Base-by-base conservation (phyloP, 129 eudicot species). In the Silybum marianum region DNA sequence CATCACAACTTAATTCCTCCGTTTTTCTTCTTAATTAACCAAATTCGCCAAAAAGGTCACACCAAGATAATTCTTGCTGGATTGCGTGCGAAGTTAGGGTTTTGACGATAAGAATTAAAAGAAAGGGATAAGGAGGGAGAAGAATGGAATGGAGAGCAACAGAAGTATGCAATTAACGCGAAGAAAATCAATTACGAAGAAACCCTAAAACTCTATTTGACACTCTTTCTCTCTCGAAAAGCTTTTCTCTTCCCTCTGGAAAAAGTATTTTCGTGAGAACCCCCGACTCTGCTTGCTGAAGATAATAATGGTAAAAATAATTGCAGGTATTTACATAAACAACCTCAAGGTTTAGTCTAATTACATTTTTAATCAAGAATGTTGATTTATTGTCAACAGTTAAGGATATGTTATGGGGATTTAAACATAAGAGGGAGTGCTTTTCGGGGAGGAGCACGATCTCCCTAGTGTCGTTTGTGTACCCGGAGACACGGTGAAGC, bases 201-300 rank as follows among this genome's bases (percentile, higher is more conserved):
- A 83, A 83, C 86, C 86, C 86, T 83, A 83, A 30, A 71, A 25
- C 63, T 69, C 19, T 36, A 71, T 77, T 44, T 77, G 68, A 60
- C 23, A 54, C 44, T 30, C 6, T 75, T 32, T 75, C 62, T 71
- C 75, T 79, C 77, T 48, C 28, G 8, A 81, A 81, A 81, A 42
- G 32, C 40, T 40, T 54, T 32, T 32, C 36, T 32, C 12, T 38
- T 81, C 21, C 54, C 51, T 44, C 21, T 68, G 82, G 54, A 46
- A 70, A 46, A 80, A 80, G 44, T 72, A 62, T 73, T 73, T 80
- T 73, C 84, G 71, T 80, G 78, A 23, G 38, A n/a, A 73, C 77
- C 77, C 30, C 73, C 83, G 83, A 70, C 83, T 80, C 69, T 54
- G 77, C 83, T 71, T 32, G 77, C 71, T 58, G 60, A 70, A 71